Conservation (phyloP, 1,139 yeast species). For the Arxiozyma slooffiae region DNA sequence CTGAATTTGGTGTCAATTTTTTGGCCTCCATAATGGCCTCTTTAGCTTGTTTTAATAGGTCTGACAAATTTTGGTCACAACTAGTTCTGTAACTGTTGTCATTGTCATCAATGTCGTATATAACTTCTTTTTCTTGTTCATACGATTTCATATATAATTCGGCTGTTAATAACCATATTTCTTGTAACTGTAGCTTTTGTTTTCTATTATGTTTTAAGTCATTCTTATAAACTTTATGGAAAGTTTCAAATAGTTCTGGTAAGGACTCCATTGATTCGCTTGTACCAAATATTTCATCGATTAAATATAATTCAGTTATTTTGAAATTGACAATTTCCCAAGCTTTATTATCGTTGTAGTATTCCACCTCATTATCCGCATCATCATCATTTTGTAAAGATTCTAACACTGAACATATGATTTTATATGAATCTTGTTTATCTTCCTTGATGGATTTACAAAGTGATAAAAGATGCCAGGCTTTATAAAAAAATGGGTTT, state of each 20-base stretch:
- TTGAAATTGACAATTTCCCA: conserved; percentile 59
- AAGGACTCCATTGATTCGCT: conserved; percentile 54
- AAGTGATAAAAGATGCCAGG: conserved; percentile 45
- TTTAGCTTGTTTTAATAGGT: conserved; percentile 44
- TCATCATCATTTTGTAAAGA: conserved; percentile 22
- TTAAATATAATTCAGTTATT: conserved; percentile 62
- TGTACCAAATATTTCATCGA: conserved; percentile 55
- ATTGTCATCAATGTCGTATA: conserved; percentile 11
- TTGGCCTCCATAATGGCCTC: conserved; percentile 71
- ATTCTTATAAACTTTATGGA: conserved; percentile 16
- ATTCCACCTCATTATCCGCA: background rate
- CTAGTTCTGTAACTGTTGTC: background rate
- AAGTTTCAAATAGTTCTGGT: conserved; percentile 56
- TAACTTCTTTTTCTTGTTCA: conserved; percentile 3
- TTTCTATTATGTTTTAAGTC: conserved; percentile 10
- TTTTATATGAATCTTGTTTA: conserved; percentile 37
- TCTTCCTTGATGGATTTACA: conserved; percentile 46
- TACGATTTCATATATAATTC: conserved; percentile 45
- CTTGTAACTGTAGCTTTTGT: conserved; percentile 34
- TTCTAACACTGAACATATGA: conserved; percentile 36
- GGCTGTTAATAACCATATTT: conserved; percentile 69
- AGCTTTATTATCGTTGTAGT: conserved; percentile 28
- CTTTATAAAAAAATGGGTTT: conserved; percentile 36
- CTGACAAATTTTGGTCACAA: conserved; percentile 35
- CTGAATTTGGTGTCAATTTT: conserved; percentile 23